Evolutionary conservation across 441 rosid species (phyloP).

Genomic region (Lepidium campestre): DNA sequence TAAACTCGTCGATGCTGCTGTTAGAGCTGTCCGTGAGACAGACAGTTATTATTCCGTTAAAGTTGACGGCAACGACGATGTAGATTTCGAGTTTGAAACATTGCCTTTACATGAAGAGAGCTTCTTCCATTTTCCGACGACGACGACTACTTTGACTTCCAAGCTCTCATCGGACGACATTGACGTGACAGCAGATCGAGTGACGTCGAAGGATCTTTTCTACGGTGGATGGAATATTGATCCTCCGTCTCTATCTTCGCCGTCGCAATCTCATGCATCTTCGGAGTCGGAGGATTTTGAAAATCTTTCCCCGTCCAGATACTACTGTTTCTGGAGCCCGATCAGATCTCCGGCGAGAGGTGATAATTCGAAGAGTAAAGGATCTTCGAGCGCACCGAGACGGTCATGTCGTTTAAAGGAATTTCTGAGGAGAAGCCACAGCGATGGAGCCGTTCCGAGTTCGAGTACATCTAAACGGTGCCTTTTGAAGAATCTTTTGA

Average conservation of each 20-base stretch:
- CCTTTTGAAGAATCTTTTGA: constrained; percentile 10
- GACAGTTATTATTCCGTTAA: constrained; percentile 9
- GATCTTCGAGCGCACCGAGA: background rate
- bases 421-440: constrained; percentile 23
- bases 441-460: constrained; percentile 18
- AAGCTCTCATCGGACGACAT: background rate
- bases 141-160: background rate
- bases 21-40: constrained; percentile 14
- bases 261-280: constrained; percentile 19
- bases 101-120: constrained; percentile 23
- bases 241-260: background rate
- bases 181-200: background rate
- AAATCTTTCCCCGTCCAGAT: background rate
- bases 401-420: constrained; percentile 7
- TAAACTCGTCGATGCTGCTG: constrained; percentile 13
- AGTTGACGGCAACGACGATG: background rate
- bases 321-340: constrained; percentile 23
- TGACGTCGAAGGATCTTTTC: constrained; percentile 10
- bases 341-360: constrained; percentile 17
- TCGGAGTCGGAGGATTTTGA: constrained; percentile 1
- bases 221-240: constrained; percentile 1
- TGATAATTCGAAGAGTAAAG: constrained; percentile 5
- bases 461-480: constrained; percentile 2
- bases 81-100: constrained; percentile 22
- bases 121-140: constrained; percentile 21